Percentiles rank a stretch among this genome's conserved stretches.
Evolutionary conservation across 2,329 filamentous ascomycete genomes (phyloP).

Genomic region (Fonsecaea pedrosoi): DNA sequence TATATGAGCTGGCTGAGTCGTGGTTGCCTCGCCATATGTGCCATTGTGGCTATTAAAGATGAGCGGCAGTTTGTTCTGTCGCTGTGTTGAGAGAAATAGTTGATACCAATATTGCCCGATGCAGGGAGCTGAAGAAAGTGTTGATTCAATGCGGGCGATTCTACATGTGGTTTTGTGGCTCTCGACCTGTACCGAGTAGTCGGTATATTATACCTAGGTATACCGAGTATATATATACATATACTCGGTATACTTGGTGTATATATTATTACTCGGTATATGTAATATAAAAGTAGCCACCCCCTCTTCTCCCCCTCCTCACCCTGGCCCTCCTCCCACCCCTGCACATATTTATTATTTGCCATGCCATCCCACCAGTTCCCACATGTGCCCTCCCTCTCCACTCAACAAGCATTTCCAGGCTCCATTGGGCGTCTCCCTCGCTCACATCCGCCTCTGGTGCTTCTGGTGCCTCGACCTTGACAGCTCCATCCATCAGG

Average conservation of each 20-base stretch:
- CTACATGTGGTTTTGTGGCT: neutral
- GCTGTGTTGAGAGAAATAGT: neutral
- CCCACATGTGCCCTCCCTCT: neutral
- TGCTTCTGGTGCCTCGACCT: neutral
- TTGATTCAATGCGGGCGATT: neutral
- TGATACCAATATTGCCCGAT: neutral
- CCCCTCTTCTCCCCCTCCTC: neutral
- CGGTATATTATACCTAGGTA: too few relatives aligned
- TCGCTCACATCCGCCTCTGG: too few relatives aligned
- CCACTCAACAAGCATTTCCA: neutral
- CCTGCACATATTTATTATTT: neutral
- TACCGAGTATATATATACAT: too few relatives aligned
- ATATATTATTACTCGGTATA: too few relatives aligned
- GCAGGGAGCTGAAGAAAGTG: neutral
- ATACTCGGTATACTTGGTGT: too few relatives aligned
- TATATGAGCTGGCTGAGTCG: slow-evolving; percentile 7
- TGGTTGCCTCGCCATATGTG: neutral
- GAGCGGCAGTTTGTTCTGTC: slow-evolving; percentile 1
- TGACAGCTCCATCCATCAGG: neutral
- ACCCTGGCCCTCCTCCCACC: neutral
- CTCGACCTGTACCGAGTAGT: too few relatives aligned
- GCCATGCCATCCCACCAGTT: neutral
- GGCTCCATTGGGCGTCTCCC: neutral
- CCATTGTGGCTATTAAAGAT: neutral
- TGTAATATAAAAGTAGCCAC: neutral